Conservation (phyloP, 2,329 filamentous ascomycete genomes). For the Hypoxylon sp. region DNA sequence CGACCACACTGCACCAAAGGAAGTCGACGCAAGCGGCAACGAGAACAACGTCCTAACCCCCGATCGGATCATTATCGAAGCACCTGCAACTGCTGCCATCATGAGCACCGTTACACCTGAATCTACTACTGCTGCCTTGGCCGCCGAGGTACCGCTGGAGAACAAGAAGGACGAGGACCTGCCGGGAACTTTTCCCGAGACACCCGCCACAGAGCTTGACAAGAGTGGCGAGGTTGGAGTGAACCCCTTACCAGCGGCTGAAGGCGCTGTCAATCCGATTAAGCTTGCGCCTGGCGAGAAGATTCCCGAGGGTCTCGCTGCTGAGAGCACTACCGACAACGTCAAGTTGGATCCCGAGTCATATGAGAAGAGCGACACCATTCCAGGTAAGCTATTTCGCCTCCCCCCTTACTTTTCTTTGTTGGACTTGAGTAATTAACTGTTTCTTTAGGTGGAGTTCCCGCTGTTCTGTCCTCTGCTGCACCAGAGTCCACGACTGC, state of each 20-base stretch:
- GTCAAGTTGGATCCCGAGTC: slow-evolving; percentile 86
- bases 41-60: slow-evolving; percentile 92
- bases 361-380: slow-evolving; percentile 83
- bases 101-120: slow-evolving; percentile 78
- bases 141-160: slow-evolving; percentile 75
- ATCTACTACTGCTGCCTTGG: slow-evolving; percentile 79
- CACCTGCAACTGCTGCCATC: slow-evolving; percentile 64
- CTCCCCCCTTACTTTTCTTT: background rate
- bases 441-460: slow-evolving; percentile 44
- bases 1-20: slow-evolving; percentile 84
- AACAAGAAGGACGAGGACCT: slow-evolving; percentile 57
- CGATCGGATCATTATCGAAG: slow-evolving; percentile 73
- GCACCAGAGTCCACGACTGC: slow-evolving; percentile 62
- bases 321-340: slow-evolving; percentile 78
- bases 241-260: slow-evolving; percentile 73
- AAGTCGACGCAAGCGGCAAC: slow-evolving; percentile 86
- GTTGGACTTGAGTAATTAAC: slow-evolving; percentile 23
- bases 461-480: slow-evolving; percentile 52
- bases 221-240: slow-evolving; percentile 67
- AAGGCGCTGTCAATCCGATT: slow-evolving; percentile 82
- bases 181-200: slow-evolving; percentile 81
- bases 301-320: slow-evolving; percentile 78
- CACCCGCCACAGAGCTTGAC: slow-evolving; percentile 69
- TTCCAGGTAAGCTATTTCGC: slow-evolving; percentile 60
- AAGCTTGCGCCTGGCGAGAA: slow-evolving; percentile 83